A percentile compares a stretch with the other conserved stretches of the same genome.
These are phyloP conservation scores for Dendrobium chrysotoxum DNA, from an alignment of 106 monocot species.

Conservation along the genomic window DNA sequence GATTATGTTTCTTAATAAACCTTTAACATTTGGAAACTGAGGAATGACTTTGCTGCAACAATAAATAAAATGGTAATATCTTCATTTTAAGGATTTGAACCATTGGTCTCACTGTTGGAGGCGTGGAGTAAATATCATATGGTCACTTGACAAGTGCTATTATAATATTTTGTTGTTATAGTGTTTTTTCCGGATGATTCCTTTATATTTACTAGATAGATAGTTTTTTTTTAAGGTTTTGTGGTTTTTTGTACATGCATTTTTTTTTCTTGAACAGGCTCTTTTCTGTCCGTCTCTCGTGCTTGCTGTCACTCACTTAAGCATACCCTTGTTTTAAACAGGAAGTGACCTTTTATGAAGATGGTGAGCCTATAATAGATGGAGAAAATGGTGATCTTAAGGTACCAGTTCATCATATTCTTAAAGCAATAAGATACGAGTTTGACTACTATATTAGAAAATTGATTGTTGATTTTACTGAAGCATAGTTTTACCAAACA, in stretches of 20 bases:
- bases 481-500: slow-evolving; percentile 25
- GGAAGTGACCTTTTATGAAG: slow-evolving; percentile 92
- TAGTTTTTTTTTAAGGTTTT: no score
- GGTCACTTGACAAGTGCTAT: background rate
- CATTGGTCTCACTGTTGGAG: background rate
- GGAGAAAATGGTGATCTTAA: slow-evolving; percentile 97
- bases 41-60: background rate
- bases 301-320: background rate
- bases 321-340: slow-evolving; percentile 13
- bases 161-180: background rate
- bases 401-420: slow-evolving; percentile 22
- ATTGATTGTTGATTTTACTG: slow-evolving; percentile 1
- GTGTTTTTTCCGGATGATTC: background rate
- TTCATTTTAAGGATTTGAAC: background rate
- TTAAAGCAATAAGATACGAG: background rate
- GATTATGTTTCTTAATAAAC: background rate
- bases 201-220: background rate
- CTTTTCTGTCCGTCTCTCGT: background rate
- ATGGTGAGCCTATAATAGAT: slow-evolving; percentile 92
- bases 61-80: no score
- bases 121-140: background rate
- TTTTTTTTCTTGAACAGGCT: background rate
- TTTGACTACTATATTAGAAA: background rate
- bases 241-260: background rate
- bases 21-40: background rate